Base-by-base conservation (phyloP, 2,329 filamentous ascomycete species). In the Fusarium incarnatum region DNA sequence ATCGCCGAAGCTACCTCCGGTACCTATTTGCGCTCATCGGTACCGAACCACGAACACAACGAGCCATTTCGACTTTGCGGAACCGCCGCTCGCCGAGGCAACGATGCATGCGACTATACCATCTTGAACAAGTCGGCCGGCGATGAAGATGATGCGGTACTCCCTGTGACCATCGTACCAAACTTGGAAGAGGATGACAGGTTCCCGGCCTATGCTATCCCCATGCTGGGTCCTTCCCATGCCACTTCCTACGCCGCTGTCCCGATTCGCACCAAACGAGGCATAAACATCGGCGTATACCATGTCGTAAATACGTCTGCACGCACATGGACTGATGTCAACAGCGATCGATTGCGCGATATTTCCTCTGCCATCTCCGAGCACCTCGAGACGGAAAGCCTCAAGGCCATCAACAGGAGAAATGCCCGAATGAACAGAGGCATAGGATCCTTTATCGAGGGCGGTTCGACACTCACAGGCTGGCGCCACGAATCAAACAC, bases 251-350 rank as follows among this genome's bases (percentile, higher is more conserved):
- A 62, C 22, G 59, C 59, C 6, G 20, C 59, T 8, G 20, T 62
- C 1, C 59, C 59, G 0, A 60, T 62, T 18, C 55, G 59, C 3
- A 59, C 59, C 5, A 57, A 32, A 13, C 44, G 59, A 4, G 55
- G 45, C 2, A 62, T 62, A 6, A 62, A 62, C 7, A 59, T 62
- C 3, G 59, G 59, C 18, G 30, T 52, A 1, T 52, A 59, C 12
- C 23, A 28, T 7, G 28, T 60, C 2, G 30, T 59, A 12, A 62
- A 15, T 22, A 40, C n/a, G 3, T 20, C 54, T 11, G 7, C 10
- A 2, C 27, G 22, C 3, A 1, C n/a, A 1, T 62, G 59, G 59
- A 30, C 18, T 3, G 37, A 59, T 0, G 11, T 2, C 2, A 32
- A 59, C n/a, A 15, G 23, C 1, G 23, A 60, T 5, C 6, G 47